Base-by-base conservation (phyloP, 768 basidiomycete genomes). In the Lactarius indigo region DNA sequence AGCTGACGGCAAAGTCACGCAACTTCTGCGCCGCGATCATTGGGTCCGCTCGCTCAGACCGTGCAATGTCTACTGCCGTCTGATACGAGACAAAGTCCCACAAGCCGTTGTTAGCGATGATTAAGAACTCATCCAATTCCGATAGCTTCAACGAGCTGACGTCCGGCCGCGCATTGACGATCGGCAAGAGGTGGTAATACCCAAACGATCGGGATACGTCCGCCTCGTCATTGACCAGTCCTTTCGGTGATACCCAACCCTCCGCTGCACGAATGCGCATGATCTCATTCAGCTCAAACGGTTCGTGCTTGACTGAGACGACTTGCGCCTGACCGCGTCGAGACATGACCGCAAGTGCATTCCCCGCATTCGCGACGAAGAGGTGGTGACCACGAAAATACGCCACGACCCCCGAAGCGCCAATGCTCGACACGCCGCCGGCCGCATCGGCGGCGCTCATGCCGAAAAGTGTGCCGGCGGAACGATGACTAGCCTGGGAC, bases 21-120 rank as follows among this genome's bases (percentile, higher is more conserved):
- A 99, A 78, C 79, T 97, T 98, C 79, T 98, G 96, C 0, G 97
- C 94, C 5, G 97, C 97, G 73, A 94, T 87, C 88, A 90, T 90
- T 0, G 89, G 89, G 71, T 91, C 87, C 20, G 78, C 77, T 17
- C 83, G 77, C 72, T 90, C 90, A 8, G 85, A 84, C 44, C 92
- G 84, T 0, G 94, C 96, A 68, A 98, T 95, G 75, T 98, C 96
- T 63, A 98, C 94, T 1, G 97, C 96, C 0, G 92, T 96, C 76
- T 98, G 94, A 74, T 92, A 93, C 5, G 92, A 89, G 69, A 98
- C 91, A 70, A 87, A 92, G 70, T 96, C 91, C 97, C 97, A 99
- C 30, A 98, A 75, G 0, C 93, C 94, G 6, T 87, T 84, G 75
- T 98, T 98, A 33, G 89, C 97, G 67, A 99, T 84, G 78, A 99